A percentile compares a stretch with the other conserved stretches of the same genome.
These are phyloP conservation scores for Phytophthora rubi DNA, from an alignment of 352 stramenopile genomes.

Conservation along the genomic window DNA sequence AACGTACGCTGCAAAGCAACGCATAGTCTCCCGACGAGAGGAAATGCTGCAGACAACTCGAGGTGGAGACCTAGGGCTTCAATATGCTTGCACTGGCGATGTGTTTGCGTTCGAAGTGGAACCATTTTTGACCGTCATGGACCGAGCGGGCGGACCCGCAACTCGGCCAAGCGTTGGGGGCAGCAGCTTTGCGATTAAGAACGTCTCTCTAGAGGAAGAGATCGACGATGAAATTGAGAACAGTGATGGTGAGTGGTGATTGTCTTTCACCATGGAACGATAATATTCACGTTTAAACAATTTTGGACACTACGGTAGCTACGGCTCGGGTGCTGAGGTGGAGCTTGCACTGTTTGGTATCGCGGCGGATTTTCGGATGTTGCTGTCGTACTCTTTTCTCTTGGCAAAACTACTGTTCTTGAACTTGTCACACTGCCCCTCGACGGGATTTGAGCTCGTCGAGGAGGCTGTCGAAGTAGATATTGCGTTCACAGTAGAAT, in stretches of 20 bases:
- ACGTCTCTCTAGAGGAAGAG: conserved; percentile 27
- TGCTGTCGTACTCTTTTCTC: conserved; percentile 73
- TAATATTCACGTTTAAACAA: conserved; percentile 39
- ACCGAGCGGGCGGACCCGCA: conserved; percentile 14
- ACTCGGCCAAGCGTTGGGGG: conserved; percentile 1
- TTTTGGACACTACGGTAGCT: conserved; percentile 26
- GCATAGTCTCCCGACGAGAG: conserved; percentile 51
- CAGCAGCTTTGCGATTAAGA: conserved; percentile 19
- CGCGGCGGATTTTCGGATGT: conserved; percentile 51
- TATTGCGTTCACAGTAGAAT: conserved; percentile 7
- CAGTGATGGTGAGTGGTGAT: conserved; percentile 55
- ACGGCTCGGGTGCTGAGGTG: conserved; percentile 24
- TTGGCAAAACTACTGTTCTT: conserved; percentile 79
- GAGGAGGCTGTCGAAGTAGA: conserved; percentile 13
- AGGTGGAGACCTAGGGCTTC: conserved; percentile 23
- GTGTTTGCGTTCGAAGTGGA: conserved; percentile 74
- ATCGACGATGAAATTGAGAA: conserved; percentile 80
- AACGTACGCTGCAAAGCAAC: conserved; percentile 54
- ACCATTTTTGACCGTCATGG: conserved; percentile 64
- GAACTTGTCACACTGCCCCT: conserved; percentile 48
- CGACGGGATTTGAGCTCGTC: conserved; percentile 1
- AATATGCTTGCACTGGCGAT: conserved; percentile 57
- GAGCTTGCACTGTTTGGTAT: conserved; percentile 22
- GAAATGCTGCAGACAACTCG: conserved; percentile 39
- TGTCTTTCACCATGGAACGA: not conserved